Evolutionary conservation across 1,284 basidiomycete genomes (phyloP), one percentile per base, ranked within the genome.

Genomic region (Megacollybia platyphylla): DNA sequence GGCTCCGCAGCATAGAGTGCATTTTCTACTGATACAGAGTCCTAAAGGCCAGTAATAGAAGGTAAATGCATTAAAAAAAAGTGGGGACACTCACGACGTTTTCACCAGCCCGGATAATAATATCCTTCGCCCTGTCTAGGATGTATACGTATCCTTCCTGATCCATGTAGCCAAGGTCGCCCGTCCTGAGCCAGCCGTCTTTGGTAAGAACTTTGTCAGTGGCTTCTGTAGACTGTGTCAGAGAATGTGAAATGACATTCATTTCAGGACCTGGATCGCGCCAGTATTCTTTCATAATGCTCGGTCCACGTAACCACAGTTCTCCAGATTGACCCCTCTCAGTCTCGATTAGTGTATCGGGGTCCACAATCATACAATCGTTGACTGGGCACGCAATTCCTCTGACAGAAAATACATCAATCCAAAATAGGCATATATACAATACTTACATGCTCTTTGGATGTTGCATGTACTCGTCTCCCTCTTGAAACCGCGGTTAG

Each of bases 181-280:
- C 87, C 0, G 86, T 90, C 66, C 83, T 87, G 67, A 88, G 83
- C 84, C 84, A 92, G 2, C 74, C 71, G 46, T 85, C 79, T 0
- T 63, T 55, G 0, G 82, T 87, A 49, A 90, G 82, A 3, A 76
- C 60, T 6, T 75, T 68, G 24, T 42, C 61, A 18, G 61, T 70
- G n/a, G 60, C 65, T 44, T 57, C 60, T 56, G 31, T 11, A 34
- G 10, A 5, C 20, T 3, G 20, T 6, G 20, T 24, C 20, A 24
- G 20, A 24, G 20, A 24, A 24, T 3, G 5, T 24, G 20, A 24
- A 24, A 5, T 24, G 20, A 4, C 20, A 24, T 24, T 24, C 20
- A 15, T 4, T 34, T 3, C 10, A 11, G 7, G 31, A 11, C 15
- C 15, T 15, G 67, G 64, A 52, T 79, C 71, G 40, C 63, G 60